Base-by-base conservation (phyloP, 106 monocot species). In the Triglochin maritima region DNA sequence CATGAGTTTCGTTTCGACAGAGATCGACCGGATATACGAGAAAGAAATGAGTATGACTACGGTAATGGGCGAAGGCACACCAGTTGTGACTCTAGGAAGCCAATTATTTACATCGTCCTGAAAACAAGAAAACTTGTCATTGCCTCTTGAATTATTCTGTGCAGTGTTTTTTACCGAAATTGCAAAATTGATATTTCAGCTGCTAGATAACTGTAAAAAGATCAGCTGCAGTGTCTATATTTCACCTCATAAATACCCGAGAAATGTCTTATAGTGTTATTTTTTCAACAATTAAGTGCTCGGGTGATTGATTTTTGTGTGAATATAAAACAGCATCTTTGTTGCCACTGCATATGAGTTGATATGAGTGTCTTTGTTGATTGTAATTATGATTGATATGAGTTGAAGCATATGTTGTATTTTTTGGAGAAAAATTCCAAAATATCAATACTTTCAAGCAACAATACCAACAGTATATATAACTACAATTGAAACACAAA, bases 21-120 rank as follows among this genome's bases (percentile, higher is more conserved):
- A 94, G 50, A 79, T 94, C 9, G 74, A 94, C 0, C 56, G 87
- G 43, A 90, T 94, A 61, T 79, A 50, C 3, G 94, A 94, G 46
- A 87, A 82, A 63, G 94, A 94, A 66, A 81, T 94, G 75, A 89
- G 79, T 62, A 46, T 87, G 68, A 94, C 94, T 0, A 90, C 89
- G 3, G 58, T 90, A 58, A 94, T 85, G 87, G 83, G 87, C 41
- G 94, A 87, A 75, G 87, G 94, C 44, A 85, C 82, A 8, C 71
- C 89, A 10, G 86, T 73, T 47, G 86, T 94, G 44, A 85, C 80
- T 54, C 82, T 87, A 60, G 94, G 89, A 66, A 94, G 94, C 78
- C 89, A 94, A 59, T 66, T 94, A 17, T 94, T 94, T 56, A 85
- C 66, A 5, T 48, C 64, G n/a, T 64, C 62, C 2, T 64, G 46